Evolutionary conservation across 1,139 yeast species (phyloP).

Genomic region (Candida tetrigidarum): DNA sequence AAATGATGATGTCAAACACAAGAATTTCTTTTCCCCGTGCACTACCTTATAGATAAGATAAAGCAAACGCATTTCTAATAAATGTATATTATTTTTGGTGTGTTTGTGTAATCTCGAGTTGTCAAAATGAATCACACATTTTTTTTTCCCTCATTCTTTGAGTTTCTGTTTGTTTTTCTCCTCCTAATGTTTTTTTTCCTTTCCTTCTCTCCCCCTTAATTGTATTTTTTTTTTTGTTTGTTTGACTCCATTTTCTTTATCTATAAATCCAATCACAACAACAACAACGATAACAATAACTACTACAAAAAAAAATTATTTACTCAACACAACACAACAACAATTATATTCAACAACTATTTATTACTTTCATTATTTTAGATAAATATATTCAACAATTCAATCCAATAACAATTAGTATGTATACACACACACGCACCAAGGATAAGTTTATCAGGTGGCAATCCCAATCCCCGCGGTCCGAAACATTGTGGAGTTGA

Average conservation of each 20-base stretch:
- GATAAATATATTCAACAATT: neutral
- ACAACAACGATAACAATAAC: constrained; percentile 1
- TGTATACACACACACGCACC: neutral
- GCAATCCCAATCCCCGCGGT: constrained; percentile 9
- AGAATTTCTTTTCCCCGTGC: neutral
- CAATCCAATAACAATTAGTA: no score
- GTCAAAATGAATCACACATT: constrained; percentile 4
- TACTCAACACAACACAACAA: neutral
- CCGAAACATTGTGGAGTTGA: no score
- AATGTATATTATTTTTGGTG: no score
- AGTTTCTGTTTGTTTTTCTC: constrained; percentile 1
- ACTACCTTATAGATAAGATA: constrained; percentile 7
- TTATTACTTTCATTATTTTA: neutral
- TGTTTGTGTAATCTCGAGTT: neutral
- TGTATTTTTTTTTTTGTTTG: constrained; percentile 5
- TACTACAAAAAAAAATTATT: neutral
- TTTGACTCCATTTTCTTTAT: constrained; percentile 8
- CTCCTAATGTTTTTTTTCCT: neutral
- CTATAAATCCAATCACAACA: constrained; percentile 3
- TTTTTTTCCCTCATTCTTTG: neutral
- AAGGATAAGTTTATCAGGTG: constrained; percentile 11
- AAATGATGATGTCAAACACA: neutral
- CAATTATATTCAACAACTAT: neutral
- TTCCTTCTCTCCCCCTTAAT: neutral
- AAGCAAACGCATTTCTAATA: neutral